Base-by-base conservation (phyloP, 148 eudicot genomes). In the Nepenthes gracilis region DNA sequence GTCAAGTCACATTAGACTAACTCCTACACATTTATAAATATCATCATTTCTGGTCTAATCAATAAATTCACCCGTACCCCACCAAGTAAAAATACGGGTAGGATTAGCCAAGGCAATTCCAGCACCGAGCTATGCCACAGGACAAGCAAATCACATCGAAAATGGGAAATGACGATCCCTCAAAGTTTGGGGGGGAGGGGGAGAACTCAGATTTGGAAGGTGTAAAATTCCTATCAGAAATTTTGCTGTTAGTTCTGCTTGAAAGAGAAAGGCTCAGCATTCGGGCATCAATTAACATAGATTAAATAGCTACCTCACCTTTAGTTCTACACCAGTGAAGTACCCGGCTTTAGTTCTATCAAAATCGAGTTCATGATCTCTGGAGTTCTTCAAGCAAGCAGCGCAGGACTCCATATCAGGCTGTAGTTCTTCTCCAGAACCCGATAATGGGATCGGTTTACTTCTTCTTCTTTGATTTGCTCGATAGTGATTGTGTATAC, bases 391-490 rank as follows among this genome's bases (percentile, higher is more conserved):
- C 53, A 4, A 40, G 8, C 8, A 40, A 8, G 4, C 6, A 40
- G 45, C 45, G 8, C 45, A 40, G 55, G 66, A 59, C 72, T 61
- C 63, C 58, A 60, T 43, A 34, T 74, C 63, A 64, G 66, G 55
- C 70, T 71, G 61, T 54, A 63, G 60, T 65, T 56, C 59, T 67
- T 65, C 47, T 36, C 52, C 32, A 23, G 23, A 47, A 49, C 38
- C 66, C 58, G 38, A 55, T 15, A 33, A 38, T 34, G 34, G 56
- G 55, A 49, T 66, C 54, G 66, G 33, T 83, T 69, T 69, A 88
- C 81, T 85, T 91, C 86, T 87, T 87, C 84, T 90, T 90, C 78
- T 87, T 90, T 49, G 71, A 75, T 68, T 88, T 88, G 83, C 58
- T 84, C 56, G 87, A 70, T 64, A 57, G 74, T 32, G 97, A 87